A percentile compares a stretch with the other conserved stretches of the same genome.
Evolutionary conservation across 495 filamentous ascomycete species (phyloP).

Genomic region (Trichoderma orchidacearum): DNA sequence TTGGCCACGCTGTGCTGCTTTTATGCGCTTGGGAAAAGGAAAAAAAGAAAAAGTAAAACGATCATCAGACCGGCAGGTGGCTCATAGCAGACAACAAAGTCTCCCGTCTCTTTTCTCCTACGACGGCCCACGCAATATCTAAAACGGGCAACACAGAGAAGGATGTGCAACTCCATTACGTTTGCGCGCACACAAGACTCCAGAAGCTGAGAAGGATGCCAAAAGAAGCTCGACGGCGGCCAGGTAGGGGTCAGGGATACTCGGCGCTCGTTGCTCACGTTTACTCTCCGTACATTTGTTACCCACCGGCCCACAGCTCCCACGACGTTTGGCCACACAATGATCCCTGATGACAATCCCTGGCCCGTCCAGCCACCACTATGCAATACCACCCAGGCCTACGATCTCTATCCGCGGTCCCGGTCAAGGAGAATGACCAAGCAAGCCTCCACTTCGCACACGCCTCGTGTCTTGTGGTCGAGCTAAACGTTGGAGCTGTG

Average conservation of each 20-base stretch:
- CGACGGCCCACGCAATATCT: too few relatives aligned
- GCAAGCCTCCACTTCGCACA: neutral
- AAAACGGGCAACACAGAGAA: too few relatives aligned
- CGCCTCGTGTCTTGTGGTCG: neutral
- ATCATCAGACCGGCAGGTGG: too few relatives aligned
- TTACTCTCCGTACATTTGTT: neutral
- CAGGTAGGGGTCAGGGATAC: neutral
- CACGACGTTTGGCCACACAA: neutral
- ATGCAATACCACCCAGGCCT: conserved; percentile 1
- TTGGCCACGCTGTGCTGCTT: too few relatives aligned
- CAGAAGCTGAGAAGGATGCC: neutral
- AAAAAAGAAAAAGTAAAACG: too few relatives aligned
- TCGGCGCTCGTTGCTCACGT: neutral
- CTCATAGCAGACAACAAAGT: too few relatives aligned
- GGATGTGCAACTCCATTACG: too few relatives aligned
- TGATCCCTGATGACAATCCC: conserved; percentile 1
- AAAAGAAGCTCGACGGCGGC: neutral
- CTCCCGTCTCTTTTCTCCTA: too few relatives aligned
- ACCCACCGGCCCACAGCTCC: neutral
- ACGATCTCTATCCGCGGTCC: conserved; percentile 1
- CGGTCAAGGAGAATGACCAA: neutral
- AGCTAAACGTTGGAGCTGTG: too few relatives aligned
- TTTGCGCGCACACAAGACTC: too few relatives aligned
- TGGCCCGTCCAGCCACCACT: neutral
- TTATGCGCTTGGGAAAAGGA: too few relatives aligned